Evolutionary conservation across 1,284 basidiomycete species (phyloP).

Genomic region (Inonotus hispidus): DNA sequence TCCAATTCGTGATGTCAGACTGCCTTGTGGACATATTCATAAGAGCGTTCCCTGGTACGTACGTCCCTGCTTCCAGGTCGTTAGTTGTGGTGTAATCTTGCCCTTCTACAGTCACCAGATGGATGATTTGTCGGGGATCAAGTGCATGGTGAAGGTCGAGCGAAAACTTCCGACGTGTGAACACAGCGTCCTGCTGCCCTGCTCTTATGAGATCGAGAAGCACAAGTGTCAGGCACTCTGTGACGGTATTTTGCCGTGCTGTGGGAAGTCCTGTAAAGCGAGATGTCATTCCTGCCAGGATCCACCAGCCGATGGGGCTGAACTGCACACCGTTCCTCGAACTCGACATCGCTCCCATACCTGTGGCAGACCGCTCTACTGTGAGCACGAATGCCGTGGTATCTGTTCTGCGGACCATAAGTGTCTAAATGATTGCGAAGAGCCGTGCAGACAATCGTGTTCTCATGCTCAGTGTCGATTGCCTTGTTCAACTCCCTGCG

Average conservation of each 20-base stretch:
- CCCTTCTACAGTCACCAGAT: conserved; percentile 37
- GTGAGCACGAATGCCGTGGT: conserved; percentile 51
- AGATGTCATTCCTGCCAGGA: conserved; percentile 48
- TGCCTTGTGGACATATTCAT: conserved; percentile 64
- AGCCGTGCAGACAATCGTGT: conserved; percentile 53
- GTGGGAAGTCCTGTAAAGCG: conserved; percentile 45
- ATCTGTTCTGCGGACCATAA: conserved; percentile 48
- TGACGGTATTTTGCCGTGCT: conserved; percentile 44
- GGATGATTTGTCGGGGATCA: conserved; percentile 39
- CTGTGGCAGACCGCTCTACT: conserved; percentile 50
- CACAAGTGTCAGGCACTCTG: conserved; percentile 42
- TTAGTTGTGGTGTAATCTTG: neutral
- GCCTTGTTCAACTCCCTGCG: conserved; percentile 51
- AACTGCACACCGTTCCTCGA: conserved; percentile 24
- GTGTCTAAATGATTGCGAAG: conserved; percentile 42
- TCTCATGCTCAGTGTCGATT: conserved; percentile 43
- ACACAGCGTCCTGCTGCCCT: conserved; percentile 43
- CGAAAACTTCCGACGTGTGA: conserved; percentile 54
- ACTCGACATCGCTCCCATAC: conserved; percentile 41
- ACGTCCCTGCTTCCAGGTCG: neutral
- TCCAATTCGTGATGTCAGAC: conserved; percentile 37
- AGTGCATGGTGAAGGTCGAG: conserved; percentile 39
- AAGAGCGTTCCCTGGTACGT: conserved; percentile 47
- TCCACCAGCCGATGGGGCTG: neutral
- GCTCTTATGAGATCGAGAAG: conserved; percentile 38